Base-by-base conservation (phyloP, 306 rosid genomes). In the Luffa aegyptiaca region DNA sequence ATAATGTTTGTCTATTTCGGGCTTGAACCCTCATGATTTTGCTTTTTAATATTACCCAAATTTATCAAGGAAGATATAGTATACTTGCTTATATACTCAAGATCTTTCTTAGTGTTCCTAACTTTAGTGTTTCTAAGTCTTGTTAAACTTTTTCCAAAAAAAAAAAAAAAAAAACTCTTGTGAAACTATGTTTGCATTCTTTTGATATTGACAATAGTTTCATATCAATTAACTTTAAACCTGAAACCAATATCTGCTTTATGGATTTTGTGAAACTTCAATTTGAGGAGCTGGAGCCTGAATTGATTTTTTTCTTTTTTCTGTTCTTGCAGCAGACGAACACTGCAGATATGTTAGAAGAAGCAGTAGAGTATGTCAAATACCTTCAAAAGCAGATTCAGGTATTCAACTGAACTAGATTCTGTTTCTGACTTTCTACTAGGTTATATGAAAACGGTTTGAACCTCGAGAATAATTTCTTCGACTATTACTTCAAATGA, bases 281-380 rank as follows among this genome's bases (percentile, higher is more conserved):
- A 36, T 37, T 3, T 66, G 7, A 39, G 0, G 46, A 36, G 45
- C 20, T 77, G 14, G 3, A 59, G n/a, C 56, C n/a, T 48, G 49
- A 72, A 49, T 73, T 49, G 14, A 73, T 14, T 2, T 13, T 31
- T 35, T 9, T 57, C 35, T 9, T 78, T 78, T 65, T 46, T 26
- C 14, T 7, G 56, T 41, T 55, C 62, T 3, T 86, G 92, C 90
- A 94, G 98, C 98, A 94, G 88, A 94, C 96, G 74, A 94, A 94
- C 76, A 94, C 98, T 3, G 97, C 98, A 3, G 97, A 92, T 53
- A 94, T 94, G 97, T 82, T 94, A 80, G 94, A 92, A 5, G 98
- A 94, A 84, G 97, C 96, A 10, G 97, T 92, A 49, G 97, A 89
- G 77, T 94, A 94, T 81, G 98, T 92, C 80, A 94, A 94, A 81